phyloP scores from a whole-genome alignment of 495 filamentous ascomycete genomes.

The Lasiosphaeris hirsuta region DNA sequence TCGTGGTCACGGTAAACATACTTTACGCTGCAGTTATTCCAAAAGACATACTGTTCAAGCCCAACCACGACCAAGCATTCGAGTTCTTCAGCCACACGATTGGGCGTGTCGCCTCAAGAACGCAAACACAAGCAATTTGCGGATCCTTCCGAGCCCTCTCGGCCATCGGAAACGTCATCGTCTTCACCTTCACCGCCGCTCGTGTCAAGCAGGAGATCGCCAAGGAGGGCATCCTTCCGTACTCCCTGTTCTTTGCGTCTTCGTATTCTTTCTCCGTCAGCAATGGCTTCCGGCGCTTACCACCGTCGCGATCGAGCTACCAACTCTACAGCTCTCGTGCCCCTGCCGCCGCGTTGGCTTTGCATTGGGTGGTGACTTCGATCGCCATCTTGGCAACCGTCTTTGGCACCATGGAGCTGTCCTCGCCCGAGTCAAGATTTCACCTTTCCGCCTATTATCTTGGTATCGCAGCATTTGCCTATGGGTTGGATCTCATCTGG shows the following conservation, averaged over 20 bases:
- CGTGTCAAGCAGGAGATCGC: conserved; percentile 21
- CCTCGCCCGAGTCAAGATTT: background rate
- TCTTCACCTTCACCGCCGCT: conserved; percentile 22
- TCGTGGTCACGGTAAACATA: conserved; percentile 9
- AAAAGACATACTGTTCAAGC: conserved; percentile 12
- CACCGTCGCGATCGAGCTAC: conserved; percentile 5
- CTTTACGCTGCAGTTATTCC: conserved; percentile 23
- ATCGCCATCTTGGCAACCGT: conserved; percentile 16
- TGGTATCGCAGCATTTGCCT: conserved; percentile 12
- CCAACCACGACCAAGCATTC: conserved; percentile 12
- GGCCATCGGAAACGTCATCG: conserved; percentile 21
- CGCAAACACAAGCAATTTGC: conserved; percentile 27
- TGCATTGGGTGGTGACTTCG: conserved; percentile 21
- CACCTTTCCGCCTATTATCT: conserved; percentile 15
- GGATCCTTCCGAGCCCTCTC: conserved; percentile 14
- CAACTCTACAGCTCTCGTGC: conserved; percentile 13
- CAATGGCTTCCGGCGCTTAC: conserved; percentile 19
- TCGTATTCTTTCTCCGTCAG: conserved; percentile 19
- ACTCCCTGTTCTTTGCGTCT: conserved; percentile 16
- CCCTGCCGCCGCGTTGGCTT: conserved; percentile 16
- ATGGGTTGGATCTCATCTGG: conserved; percentile 22
- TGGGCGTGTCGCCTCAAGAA: background rate
- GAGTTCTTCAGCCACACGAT: conserved; percentile 21
- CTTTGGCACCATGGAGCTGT: background rate
- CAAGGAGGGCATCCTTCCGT: conserved; percentile 20